Conservation (phyloP, 495 filamentous ascomycete genomes). For the Ramalina intermedia region DNA sequence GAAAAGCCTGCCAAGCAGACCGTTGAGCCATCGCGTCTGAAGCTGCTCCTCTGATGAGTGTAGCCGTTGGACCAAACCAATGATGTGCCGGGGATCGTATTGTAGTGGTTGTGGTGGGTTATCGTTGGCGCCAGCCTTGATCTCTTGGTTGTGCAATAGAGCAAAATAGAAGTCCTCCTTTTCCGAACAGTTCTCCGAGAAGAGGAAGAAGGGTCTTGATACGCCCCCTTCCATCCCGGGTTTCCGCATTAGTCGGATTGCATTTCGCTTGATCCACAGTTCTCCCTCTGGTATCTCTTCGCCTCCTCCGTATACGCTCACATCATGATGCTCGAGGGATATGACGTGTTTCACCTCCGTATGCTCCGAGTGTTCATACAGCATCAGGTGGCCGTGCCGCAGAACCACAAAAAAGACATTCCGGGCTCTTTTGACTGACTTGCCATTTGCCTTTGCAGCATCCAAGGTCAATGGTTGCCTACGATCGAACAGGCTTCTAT, state of each 20-base stretch:
- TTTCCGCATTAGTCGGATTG: constrained; percentile 68
- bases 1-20: constrained; percentile 73
- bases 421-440: constrained; percentile 54
- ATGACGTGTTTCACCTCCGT: constrained; percentile 92
- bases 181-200: constrained; percentile 83
- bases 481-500: constrained; percentile 85
- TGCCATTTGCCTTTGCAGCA: constrained; percentile 32
- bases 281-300: constrained; percentile 77
- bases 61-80: constrained; percentile 70
- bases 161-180: constrained; percentile 98
- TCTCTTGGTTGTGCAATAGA: constrained; percentile 70
- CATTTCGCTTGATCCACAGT: constrained; percentile 89
- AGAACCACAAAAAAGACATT: constrained; percentile 88
- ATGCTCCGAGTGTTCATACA: constrained; percentile 82
- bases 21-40: constrained; percentile 91
- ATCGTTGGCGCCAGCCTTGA: constrained; percentile 37
- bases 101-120: constrained; percentile 54
- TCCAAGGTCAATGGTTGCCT: constrained; percentile 42
- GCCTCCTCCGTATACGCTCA: constrained; percentile 75
- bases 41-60: constrained; percentile 87
- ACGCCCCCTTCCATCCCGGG: constrained; percentile 43
- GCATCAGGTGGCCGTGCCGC: constrained; percentile 92
- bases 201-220: constrained; percentile 76
- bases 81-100: constrained; percentile 75
- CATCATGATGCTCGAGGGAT: constrained; percentile 71